Evolutionary conservation across 805 yeast genomes (phyloP).

Genomic region (Lachancea thermotolerans): DNA sequence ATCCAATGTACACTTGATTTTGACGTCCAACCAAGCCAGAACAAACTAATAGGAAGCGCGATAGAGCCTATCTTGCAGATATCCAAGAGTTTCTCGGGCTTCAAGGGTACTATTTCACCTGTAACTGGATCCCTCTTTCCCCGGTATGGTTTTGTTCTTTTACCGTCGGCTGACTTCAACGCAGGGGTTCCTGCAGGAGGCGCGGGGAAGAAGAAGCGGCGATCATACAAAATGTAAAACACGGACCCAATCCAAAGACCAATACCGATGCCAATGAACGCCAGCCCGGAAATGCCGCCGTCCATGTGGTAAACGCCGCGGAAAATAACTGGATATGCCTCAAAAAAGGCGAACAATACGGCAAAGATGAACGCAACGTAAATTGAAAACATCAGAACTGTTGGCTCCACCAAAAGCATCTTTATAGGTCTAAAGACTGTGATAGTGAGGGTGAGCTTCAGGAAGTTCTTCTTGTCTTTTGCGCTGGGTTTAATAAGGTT

Average conservation of each 20-base stretch:
- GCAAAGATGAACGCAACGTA: slow-evolving; percentile 74
- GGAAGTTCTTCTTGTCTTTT: slow-evolving; percentile 32
- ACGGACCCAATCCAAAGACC: slow-evolving; percentile 55
- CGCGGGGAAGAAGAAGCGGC: slow-evolving; percentile 43
- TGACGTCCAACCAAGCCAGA: slow-evolving; percentile 82
- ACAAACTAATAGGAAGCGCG: slow-evolving; percentile 58
- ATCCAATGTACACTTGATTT: slow-evolving; percentile 61
- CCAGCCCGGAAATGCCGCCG: slow-evolving; percentile 56
- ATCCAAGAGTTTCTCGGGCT: slow-evolving; percentile 56
- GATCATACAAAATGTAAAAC: slow-evolving; percentile 46
- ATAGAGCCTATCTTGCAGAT: slow-evolving; percentile 63
- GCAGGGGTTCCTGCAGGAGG: slow-evolving; percentile 52
- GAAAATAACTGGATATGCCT: slow-evolving; percentile 71
- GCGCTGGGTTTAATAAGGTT: slow-evolving; percentile 35
- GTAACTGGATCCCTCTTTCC: slow-evolving; percentile 41
- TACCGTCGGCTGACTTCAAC: slow-evolving; percentile 34
- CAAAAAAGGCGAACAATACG: slow-evolving; percentile 72
- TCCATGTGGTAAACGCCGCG: slow-evolving; percentile 55
- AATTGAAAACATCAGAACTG: slow-evolving; percentile 60
- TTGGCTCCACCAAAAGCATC: slow-evolving; percentile 69
- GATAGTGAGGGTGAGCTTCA: slow-evolving; percentile 41
- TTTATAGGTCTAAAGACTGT: slow-evolving; percentile 57
- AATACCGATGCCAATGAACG: slow-evolving; percentile 65
- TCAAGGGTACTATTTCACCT: slow-evolving; percentile 47
- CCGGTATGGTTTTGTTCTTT: slow-evolving; percentile 30